These are phyloP conservation scores for Ceratocystiopsis sp. DNA, from an alignment of 2,329 filamentous ascomycete genomes.

Conservation along the genomic window DNA sequence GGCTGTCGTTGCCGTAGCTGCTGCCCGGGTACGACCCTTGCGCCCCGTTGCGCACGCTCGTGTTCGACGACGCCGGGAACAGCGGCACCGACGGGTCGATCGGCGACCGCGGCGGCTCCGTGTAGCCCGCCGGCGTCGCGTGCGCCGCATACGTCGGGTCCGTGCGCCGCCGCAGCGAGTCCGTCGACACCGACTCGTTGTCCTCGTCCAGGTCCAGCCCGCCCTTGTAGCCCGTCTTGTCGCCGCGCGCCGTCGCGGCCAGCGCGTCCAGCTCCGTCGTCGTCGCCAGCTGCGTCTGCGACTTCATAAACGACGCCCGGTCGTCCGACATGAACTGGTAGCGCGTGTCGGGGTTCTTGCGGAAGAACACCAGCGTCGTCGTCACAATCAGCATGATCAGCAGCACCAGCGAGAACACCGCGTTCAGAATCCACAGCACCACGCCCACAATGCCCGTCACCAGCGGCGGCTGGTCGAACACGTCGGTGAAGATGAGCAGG, in stretches of 20 bases:
- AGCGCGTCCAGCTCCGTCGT: conserved; percentile 71
- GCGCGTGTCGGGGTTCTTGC: conserved; percentile 72
- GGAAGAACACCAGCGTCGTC: conserved; percentile 47
- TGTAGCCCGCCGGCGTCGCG: conserved; percentile 14
- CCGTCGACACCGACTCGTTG: conserved; percentile 47
- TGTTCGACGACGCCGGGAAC: conserved; percentile 22
- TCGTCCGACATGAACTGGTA: conserved; percentile 86
- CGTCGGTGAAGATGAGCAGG: conserved; percentile 62
- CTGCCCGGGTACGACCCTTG: conserved; percentile 2
- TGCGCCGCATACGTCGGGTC: conserved; percentile 4
- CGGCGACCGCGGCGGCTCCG: conserved; percentile 24
- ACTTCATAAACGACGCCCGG: conserved; percentile 81
- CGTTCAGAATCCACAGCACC: conserved; percentile 68
- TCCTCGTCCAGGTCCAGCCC: conserved; percentile 56
- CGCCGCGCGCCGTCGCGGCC: conserved; percentile 64
- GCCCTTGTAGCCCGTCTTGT: conserved; percentile 44
- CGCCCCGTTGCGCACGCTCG: neutral
- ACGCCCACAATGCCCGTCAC: conserved; percentile 73
- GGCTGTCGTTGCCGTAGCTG: conserved; percentile 5
- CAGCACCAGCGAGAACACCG: conserved; percentile 57
- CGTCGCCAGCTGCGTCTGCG: conserved; percentile 50
- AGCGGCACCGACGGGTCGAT: conserved; percentile 32
- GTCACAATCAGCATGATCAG: conserved; percentile 63
- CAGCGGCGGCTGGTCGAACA: conserved; percentile 61
- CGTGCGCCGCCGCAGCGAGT: conserved; percentile 30